Evolutionary conservation across 331 rosid species (phyloP).

Genomic region (Pyrus hybrid): DNA sequence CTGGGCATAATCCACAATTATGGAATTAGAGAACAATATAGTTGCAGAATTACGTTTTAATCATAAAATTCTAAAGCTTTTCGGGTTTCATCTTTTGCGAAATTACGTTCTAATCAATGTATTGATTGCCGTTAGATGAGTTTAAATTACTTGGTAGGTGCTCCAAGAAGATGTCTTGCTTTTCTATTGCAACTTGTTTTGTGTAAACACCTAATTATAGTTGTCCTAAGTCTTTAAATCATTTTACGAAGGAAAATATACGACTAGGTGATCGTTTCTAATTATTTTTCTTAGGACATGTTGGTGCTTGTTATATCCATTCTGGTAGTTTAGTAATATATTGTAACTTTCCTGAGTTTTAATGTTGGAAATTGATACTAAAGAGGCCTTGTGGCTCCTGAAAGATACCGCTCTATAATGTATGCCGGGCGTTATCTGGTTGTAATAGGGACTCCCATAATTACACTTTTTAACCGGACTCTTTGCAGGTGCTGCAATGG

Average conservation of each 20-base stretch:
- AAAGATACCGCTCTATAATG: neutral
- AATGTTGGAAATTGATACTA: neutral
- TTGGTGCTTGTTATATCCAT: neutral
- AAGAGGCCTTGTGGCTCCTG: neutral
- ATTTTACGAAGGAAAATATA: neutral
- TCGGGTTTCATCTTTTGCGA: neutral
- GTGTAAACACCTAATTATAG: neutral
- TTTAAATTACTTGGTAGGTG: neutral
- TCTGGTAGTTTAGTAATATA: neutral
- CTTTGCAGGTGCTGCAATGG: slow-evolving; percentile 42
- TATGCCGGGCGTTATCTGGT: neutral
- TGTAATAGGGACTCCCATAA: neutral
- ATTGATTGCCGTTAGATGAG: neutral
- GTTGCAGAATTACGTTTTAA: neutral
- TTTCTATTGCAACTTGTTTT: neutral
- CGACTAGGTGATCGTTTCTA: neutral
- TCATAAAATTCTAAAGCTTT: neutral
- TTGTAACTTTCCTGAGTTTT: neutral
- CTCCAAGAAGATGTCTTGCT: neutral
- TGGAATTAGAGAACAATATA: neutral
- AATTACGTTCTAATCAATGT: too few relatives aligned
- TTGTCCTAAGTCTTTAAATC: neutral
- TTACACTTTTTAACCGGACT: neutral
- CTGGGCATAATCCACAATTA: neutral
- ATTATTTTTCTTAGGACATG: neutral